phyloP scores from a whole-genome alignment of 2,329 filamentous ascomycete genomes.

The Pseudogymnoascus sp. region DNA sequence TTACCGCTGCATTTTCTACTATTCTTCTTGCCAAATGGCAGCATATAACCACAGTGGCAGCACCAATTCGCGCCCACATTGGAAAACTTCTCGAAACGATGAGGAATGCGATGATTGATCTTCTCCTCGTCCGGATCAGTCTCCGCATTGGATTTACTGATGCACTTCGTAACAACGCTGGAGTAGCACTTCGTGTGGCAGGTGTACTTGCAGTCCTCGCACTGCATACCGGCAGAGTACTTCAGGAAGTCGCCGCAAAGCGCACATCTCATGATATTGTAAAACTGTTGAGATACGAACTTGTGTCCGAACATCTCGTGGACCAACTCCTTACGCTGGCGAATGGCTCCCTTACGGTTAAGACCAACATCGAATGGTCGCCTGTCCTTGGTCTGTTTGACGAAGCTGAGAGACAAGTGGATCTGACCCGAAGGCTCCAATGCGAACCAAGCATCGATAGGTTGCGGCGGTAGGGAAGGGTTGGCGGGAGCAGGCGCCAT shows the following conservation, averaged over 20 bases:
- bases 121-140: slow-evolving; percentile 98
- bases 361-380: slow-evolving; percentile 81
- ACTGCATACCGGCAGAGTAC: slow-evolving; percentile 98
- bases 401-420: slow-evolving; percentile 82
- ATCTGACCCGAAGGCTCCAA: slow-evolving; percentile 90
- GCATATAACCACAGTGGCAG: slow-evolving; percentile 93
- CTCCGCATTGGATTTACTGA: slow-evolving; percentile 98
- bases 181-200: slow-evolving; percentile 96
- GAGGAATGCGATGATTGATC: slow-evolving; percentile 97
- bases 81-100: slow-evolving; percentile 92
- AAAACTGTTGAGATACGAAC: slow-evolving; percentile 96
- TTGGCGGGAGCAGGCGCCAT: slow-evolving; percentile 24
- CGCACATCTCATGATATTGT: slow-evolving; percentile 99
- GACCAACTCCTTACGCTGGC: slow-evolving; percentile 95
- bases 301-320: slow-evolving; percentile 99
- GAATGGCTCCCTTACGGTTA: slow-evolving; percentile 88
- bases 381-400: slow-evolving; percentile 80
- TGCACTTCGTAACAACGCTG: slow-evolving; percentile 97
- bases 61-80: slow-evolving; percentile 99
- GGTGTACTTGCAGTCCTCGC: slow-evolving; percentile 98
- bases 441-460: slow-evolving; percentile 93
- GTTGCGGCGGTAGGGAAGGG: slow-evolving; percentile 34
- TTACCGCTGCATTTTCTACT: slow-evolving; percentile 82
- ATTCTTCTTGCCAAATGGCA: slow-evolving; percentile 92
- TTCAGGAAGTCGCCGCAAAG: slow-evolving; percentile 97